Conservation (phyloP, 1,284 basidiomycete genomes). For the Puccinia triticina region DNA sequence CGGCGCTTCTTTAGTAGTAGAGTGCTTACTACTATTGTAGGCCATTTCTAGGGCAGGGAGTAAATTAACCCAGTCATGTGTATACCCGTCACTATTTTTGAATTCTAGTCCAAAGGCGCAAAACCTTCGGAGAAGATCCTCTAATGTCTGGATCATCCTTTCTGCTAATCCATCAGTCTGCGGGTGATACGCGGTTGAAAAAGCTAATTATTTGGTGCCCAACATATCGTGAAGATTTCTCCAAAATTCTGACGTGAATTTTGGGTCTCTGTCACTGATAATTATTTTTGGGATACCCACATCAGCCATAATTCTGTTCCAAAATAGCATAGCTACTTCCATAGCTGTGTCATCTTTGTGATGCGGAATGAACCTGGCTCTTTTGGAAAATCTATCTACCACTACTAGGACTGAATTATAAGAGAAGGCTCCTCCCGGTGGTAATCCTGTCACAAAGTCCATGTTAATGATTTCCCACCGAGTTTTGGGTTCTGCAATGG, state of each 20-base stretch:
- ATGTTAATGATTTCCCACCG: slow-evolving; percentile 1
- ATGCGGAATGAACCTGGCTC: slow-evolving; percentile 1
- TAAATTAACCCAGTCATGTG: slow-evolving; percentile 29
- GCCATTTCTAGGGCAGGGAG: slow-evolving; percentile 17
- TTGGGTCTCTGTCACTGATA: slow-evolving; percentile 62
- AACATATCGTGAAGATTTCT: slow-evolving; percentile 60
- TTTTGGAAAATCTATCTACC: slow-evolving; percentile 13
- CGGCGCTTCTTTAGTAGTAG: background rate
- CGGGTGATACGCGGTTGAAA: slow-evolving; percentile 64
- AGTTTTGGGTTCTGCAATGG: too few relatives aligned
- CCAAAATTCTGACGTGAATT: slow-evolving; percentile 64
- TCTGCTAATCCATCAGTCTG: slow-evolving; percentile 58
- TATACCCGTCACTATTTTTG: slow-evolving; percentile 23
- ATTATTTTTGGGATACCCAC: slow-evolving; percentile 61
- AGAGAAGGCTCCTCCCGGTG: background rate
- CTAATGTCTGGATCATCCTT: slow-evolving; percentile 53
- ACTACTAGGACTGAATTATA: slow-evolving; percentile 26
- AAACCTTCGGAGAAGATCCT: slow-evolving; percentile 54
- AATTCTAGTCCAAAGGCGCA: slow-evolving; percentile 31
- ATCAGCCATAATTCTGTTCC: slow-evolving; percentile 24
- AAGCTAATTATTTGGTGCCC: slow-evolving; percentile 60
- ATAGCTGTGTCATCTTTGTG: slow-evolving; percentile 15
- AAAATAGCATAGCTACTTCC: background rate
- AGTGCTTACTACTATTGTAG: slow-evolving; percentile 34
- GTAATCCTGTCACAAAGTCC: slow-evolving; percentile 26